phyloP scores from a whole-genome alignment of 2,329 filamentous ascomycete species.

The Didymosphaeria variabile region DNA sequence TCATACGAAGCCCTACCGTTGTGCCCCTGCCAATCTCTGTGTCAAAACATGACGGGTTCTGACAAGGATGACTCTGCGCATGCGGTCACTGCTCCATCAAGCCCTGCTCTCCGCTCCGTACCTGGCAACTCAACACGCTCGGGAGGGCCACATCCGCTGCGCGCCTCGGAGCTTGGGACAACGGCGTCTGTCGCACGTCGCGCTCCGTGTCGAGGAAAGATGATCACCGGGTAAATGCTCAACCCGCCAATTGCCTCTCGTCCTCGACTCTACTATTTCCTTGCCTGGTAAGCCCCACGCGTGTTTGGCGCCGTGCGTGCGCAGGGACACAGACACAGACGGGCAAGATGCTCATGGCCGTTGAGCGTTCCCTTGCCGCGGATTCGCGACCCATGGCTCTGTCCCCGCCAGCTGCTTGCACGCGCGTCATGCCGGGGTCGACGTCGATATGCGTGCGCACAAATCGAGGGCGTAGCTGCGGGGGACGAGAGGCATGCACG shows the following conservation, averaged over 20 bases:
- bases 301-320: background rate
- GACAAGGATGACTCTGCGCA: background rate
- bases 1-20: background rate
- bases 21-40: background rate
- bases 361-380: slow-evolving; percentile 19
- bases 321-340: slow-evolving; percentile 1
- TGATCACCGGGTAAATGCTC: slow-evolving; percentile 3
- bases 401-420: slow-evolving; percentile 20
- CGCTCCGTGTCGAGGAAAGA: background rate
- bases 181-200: slow-evolving; percentile 8
- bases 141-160: background rate
- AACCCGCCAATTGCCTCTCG: background rate
- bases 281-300: background rate
- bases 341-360: slow-evolving; percentile 18
- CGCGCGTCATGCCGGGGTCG: background rate
- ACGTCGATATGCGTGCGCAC: background rate
- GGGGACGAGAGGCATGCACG: background rate
- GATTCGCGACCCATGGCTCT: slow-evolving; percentile 20
- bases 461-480: background rate
- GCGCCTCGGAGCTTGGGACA: background rate
- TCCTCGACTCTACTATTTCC: background rate
- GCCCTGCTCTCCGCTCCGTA: background rate
- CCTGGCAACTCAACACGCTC: background rate
- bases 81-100: background rate
- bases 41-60: background rate